These are phyloP conservation scores for Trichosporon coremiiforme DNA, from an alignment of 1,284 basidiomycete species.

Conservation along the genomic window DNA sequence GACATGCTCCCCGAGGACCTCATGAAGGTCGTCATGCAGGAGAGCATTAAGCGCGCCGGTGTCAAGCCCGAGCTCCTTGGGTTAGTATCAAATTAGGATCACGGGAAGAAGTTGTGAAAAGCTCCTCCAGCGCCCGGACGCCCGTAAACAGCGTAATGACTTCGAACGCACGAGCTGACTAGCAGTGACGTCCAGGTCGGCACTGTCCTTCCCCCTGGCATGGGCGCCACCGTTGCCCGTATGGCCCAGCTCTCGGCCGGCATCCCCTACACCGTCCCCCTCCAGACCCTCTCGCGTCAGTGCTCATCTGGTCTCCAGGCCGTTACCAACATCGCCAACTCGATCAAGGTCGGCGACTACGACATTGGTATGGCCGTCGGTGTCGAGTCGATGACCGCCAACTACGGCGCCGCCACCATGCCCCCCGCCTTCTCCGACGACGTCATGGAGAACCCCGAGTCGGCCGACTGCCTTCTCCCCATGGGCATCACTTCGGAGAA, in stretches of 20 bases:
- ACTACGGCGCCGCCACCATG: conserved; percentile 72
- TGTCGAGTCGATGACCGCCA: conserved; percentile 93
- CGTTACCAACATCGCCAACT: conserved; percentile 84
- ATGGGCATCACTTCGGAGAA: conserved; percentile 99
- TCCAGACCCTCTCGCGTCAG: conserved; percentile 92
- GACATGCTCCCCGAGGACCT: conserved; percentile 89
- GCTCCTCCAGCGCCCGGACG: neutral
- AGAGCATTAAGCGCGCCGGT: conserved; percentile 60
- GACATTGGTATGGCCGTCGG: conserved; percentile 94
- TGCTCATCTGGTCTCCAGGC: conserved; percentile 91
- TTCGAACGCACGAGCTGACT: conserved; percentile 54
- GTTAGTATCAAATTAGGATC: conserved; percentile 36
- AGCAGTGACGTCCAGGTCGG: conserved; percentile 84
- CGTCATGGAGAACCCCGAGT: conserved; percentile 74
- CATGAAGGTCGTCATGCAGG: conserved; percentile 77
- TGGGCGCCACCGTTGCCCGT: conserved; percentile 85
- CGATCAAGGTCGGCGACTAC: conserved; percentile 80
- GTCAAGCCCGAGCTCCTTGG: conserved; percentile 53
- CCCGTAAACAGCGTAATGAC: neutral
- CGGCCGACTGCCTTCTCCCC: conserved; percentile 84
- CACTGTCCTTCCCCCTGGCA: conserved; percentile 89
- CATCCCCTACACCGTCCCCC: conserved; percentile 75
- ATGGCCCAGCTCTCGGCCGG: conserved; percentile 93
- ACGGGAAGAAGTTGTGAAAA: neutral
- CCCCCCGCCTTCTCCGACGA: conserved; percentile 77